Base-by-base conservation (phyloP, 2,329 filamentous ascomycete genomes). In the Colletotrichum melonis region DNA sequence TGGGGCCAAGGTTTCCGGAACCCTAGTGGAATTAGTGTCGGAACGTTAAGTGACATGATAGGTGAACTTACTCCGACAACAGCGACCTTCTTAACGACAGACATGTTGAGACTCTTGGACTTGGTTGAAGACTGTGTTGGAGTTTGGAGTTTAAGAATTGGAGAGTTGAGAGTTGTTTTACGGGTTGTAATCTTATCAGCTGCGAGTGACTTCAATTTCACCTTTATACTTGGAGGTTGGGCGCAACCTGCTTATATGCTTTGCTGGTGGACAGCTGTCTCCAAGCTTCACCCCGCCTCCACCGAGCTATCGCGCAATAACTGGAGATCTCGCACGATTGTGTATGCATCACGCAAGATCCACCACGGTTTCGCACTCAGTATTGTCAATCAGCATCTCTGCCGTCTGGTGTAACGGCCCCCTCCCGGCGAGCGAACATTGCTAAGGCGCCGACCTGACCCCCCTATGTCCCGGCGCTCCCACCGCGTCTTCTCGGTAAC, bases 61-160 rank as follows among this genome's bases (percentile, higher is more conserved):
- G 42, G 1, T 14, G 4, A 5, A 76, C 81, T 69, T 79, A 83
- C 82, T n/a, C 82, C 82, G 28, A 82, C 78, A 52, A 83, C 78
- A 6, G 79, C 79, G 12, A 83, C 81, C 49, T 79, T 81, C 68
- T 80, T 79, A 69, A 83, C 80, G 3, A 58, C 14, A 54, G 80
- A 72, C 78, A 79, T 79, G 38, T 8, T 74, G 54, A 79, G 78
- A 19, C 2, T 30, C 19, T 46, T 9, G 6, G 38, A 6, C 16
- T 1, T 3, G 7, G 14, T 14, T 30, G 14, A 5, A 26, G 35
- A 6, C 5, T 5, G 7, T 22, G 3, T 16, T 32, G 30, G 26
- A 26, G 26, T 26, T 26, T 16, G 2, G 9, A 19, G 16, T 35
- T n/a, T 5, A 16, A 26, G 12, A 24, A 6, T 5, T 8, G 28